Evolutionary conservation across 129 eudicot genomes (phyloP).

Genomic region (Flaveria ramosissima): DNA sequence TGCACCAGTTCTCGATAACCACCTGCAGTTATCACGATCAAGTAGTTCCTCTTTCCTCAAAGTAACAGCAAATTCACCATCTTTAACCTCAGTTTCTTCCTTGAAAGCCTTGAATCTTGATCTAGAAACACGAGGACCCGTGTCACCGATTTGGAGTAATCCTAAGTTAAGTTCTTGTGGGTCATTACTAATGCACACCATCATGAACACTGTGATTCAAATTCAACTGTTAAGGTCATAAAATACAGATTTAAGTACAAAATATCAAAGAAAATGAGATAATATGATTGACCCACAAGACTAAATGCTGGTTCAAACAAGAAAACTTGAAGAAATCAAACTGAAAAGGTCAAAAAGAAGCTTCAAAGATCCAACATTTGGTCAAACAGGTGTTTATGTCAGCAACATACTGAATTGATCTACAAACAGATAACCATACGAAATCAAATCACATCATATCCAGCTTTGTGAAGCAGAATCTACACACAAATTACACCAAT

Average conservation of each 20-base stretch:
- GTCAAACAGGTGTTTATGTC: background rate
- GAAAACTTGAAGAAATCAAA: constrained; percentile 7
- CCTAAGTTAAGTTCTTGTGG: constrained; percentile 19
- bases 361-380: constrained; percentile 10
- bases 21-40: constrained; percentile 37
- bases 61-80: constrained; percentile 32
- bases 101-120: constrained; percentile 24
- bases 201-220: constrained; percentile 14
- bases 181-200: constrained; percentile 17
- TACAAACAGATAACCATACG: constrained; percentile 4
- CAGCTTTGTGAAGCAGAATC: constrained; percentile 3
- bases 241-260: background rate
- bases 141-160: constrained; percentile 24
- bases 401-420: background rate
- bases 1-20: constrained; percentile 46
- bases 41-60: constrained; percentile 34
- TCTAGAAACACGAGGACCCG: constrained; percentile 25
- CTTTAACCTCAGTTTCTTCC: constrained; percentile 19
- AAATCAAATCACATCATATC: constrained; percentile 6
- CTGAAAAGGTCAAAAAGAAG: constrained; percentile 28
- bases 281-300: constrained; percentile 18
- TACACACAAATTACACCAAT: background rate
- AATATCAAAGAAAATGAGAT: constrained; percentile 2
- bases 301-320: constrained; percentile 21
- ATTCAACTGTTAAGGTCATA: background rate